Base-by-base conservation (phyloP, 176 grass and related monocot species). In the Luzula sylvatica region DNA sequence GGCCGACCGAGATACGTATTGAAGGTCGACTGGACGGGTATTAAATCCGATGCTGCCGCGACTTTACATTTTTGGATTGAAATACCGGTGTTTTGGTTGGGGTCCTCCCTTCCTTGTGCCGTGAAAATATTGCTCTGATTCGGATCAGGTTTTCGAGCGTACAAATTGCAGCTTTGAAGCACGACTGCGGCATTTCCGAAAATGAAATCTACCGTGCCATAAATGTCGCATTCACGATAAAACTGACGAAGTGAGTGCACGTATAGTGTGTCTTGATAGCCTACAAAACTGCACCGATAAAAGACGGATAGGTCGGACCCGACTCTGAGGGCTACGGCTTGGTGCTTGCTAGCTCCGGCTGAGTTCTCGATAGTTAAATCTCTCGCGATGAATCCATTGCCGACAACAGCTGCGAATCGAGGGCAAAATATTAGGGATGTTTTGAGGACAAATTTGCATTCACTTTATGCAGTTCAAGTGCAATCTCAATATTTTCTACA, bases 221-320 rank as follows among this genome's bases (percentile, higher is more conserved):
- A 94, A 48, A 94, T 18, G 59, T 87, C 69, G 69, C 88, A 87
- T 6, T 94, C 83, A 22, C 83, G 75, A 56, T 75, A 94, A 55
- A 94, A 94, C 15, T 94, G 88, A 0, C 88, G 83, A 39, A 94
- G 83, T 3, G 83, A 87, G 67, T 94, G 87, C 5, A 44, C 64
- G 78, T 94, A 94, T 3, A 94, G 87, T 7, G 87, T 94, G 74
- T 94, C 87, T 39, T 94, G 87, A 61, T 94, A 87, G 1, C 82
- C 87, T 2, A 87, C 74, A 46, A 94, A 81, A 55, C 88, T 87
- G 69, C 88, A 94, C 0, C 69, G 61, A 59, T 82, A 82, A 66
- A 93, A 93, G 0, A 67, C 73, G 0, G 81, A 72, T 0, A 82
- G 81, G 66, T 93, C 87, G 0, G 81, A 61, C 45, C 73, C 73